phyloP scores from a whole-genome alignment of 148 eudicot species.

The Beta vulgaris region DNA sequence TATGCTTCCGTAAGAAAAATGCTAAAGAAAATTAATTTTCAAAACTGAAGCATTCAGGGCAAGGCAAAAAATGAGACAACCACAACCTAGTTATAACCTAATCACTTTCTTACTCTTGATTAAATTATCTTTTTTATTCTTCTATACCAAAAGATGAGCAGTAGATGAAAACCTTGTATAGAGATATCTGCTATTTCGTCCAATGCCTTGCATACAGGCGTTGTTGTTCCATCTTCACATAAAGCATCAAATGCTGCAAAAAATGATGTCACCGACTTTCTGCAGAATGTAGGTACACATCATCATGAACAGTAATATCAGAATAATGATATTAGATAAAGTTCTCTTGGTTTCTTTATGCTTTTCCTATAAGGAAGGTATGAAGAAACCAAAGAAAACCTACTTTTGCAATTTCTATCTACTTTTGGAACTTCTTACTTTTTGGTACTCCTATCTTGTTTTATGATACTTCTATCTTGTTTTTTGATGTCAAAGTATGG shows the following conservation, averaged over 20 bases:
- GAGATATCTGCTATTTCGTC: conserved; percentile 85
- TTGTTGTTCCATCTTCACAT: conserved; percentile 98
- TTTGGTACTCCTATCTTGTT: too few relatives aligned
- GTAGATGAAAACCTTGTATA: conserved; percentile 53
- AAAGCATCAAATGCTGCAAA: conserved; percentile 94
- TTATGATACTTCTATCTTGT: too few relatives aligned
- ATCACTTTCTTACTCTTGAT: background rate
- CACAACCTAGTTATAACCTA: background rate
- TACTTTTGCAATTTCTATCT: too few relatives aligned
- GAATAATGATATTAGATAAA: background rate
- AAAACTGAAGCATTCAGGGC: too few relatives aligned
- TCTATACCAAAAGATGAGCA: background rate
- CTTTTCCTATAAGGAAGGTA: too few relatives aligned
- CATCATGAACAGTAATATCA: conserved; percentile 13
- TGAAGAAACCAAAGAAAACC: too few relatives aligned
- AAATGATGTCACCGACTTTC: conserved; percentile 90
- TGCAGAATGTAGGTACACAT: conserved; percentile 43
- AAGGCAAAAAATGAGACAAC: too few relatives aligned
- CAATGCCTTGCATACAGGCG: conserved; percentile 83
- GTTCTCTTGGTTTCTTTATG: too few relatives aligned
- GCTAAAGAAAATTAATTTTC: too few relatives aligned
- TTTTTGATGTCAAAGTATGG: too few relatives aligned
- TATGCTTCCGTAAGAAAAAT: too few relatives aligned
- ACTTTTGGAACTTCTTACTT: too few relatives aligned
- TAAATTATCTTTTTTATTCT: background rate